Evolutionary conservation across 345 rosid species (phyloP).

Genomic region (Zanthoxylum bungeanum): DNA sequence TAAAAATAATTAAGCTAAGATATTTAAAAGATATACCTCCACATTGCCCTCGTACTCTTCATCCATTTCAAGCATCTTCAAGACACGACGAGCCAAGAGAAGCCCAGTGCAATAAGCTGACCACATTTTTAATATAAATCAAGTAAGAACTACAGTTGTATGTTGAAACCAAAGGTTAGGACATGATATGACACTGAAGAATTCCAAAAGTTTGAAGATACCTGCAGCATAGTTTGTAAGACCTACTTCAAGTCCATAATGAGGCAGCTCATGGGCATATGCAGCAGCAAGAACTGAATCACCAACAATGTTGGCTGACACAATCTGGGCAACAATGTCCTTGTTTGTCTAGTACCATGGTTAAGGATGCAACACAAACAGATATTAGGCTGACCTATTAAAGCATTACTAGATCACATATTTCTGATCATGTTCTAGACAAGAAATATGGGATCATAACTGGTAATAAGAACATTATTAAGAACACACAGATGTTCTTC

Average conservation of each 20-base stretch:
- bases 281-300: conserved; percentile 65
- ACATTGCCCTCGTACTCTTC: conserved; percentile 66
- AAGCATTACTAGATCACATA: neutral
- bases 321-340: conserved; percentile 57
- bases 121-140: neutral
- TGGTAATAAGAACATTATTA: too few relatives aligned
- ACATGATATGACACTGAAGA: neutral
- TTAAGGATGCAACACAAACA: conserved; percentile 13
- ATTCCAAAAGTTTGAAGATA: conserved; percentile 8
- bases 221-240: conserved; percentile 73
- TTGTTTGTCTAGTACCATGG: conserved; percentile 54
- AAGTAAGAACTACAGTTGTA: neutral
- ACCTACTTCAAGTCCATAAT: conserved; percentile 63
- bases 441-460: neutral
- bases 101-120: conserved; percentile 82
- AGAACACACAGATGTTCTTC: too few relatives aligned
- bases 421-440: neutral
- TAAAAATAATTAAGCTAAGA: too few relatives aligned
- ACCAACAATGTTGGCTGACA: conserved; percentile 53
- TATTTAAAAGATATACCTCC: conserved; percentile 34
- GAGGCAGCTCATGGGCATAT: conserved; percentile 62
- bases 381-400: neutral
- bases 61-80: conserved; percentile 71
- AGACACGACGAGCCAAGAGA: conserved; percentile 70
- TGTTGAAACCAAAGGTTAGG: neutral